Conservation (phyloP, 306 rosid genomes). For the peach (Prunus persica) region DNA sequence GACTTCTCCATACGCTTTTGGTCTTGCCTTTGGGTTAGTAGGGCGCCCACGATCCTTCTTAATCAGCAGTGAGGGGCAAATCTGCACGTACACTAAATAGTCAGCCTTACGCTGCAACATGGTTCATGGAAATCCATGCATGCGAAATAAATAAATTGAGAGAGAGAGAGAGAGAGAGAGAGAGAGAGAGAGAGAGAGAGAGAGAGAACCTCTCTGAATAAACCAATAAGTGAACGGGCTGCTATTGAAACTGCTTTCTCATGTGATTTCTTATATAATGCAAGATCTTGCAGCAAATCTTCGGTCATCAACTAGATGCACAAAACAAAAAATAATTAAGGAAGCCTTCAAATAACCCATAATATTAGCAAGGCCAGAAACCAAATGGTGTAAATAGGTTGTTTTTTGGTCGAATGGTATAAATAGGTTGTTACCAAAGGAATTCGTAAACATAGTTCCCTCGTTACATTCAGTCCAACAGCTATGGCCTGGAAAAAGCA, state of each 20-base stretch:
- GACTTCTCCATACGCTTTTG: conserved; percentile 82
- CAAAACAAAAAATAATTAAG: conserved; percentile 27
- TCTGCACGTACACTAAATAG: conserved; percentile 42
- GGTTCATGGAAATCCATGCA: background rate
- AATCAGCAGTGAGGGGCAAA: conserved; percentile 80
- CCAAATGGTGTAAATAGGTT: background rate
- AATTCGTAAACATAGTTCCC: conserved; percentile 83
- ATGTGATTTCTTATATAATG: conserved; percentile 83
- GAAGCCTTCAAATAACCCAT: background rate
- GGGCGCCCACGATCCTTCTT: conserved; percentile 96
- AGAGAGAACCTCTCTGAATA: conserved; percentile 71
- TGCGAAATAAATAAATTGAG: background rate
- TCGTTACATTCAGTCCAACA: conserved; percentile 75
- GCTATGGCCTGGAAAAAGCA: conserved; percentile 70
- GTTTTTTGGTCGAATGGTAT: background rate
- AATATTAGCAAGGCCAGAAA: background rate
- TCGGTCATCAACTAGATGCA: conserved; percentile 77
- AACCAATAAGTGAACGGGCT: conserved; percentile 76
- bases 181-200: background rate
- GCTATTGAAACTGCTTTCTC: conserved; percentile 89
- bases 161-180: too few relatives aligned
- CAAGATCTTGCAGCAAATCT: conserved; percentile 93
- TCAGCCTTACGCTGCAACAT: background rate
- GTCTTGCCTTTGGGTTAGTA: conserved; percentile 59
- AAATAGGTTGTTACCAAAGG: conserved; percentile 69